Percentiles rank a stretch among this genome's conserved stretches.
phyloP scores from a whole-genome alignment of 768 basidiomycete genomes.

The Vararia minispora region DNA sequence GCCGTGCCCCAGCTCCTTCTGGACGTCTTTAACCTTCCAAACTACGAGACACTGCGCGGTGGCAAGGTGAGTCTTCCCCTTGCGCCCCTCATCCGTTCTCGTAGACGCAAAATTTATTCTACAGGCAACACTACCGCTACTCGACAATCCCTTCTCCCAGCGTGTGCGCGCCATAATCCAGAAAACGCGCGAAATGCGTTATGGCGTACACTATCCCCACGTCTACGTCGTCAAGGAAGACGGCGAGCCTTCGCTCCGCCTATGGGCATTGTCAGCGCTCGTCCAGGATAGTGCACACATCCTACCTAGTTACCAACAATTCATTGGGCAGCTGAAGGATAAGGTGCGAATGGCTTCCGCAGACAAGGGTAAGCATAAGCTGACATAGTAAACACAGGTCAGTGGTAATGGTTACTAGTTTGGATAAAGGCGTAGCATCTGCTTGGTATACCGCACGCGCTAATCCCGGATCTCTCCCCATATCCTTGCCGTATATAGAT shows the following conservation, averaged over 20 bases:
- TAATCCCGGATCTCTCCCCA: no score
- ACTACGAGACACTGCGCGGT: constrained; percentile 79
- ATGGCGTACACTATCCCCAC: constrained; percentile 86
- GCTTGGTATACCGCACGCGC: no score
- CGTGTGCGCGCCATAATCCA: constrained; percentile 86
- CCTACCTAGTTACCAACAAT: constrained; percentile 91
- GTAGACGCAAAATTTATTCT: neutral
- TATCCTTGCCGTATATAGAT: no score
- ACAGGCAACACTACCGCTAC: constrained; percentile 73
- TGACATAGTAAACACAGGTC: no score
- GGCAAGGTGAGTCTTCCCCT: constrained; percentile 58
- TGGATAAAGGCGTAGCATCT: no score
- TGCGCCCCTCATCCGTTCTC: neutral
- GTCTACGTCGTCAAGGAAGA: constrained; percentile 96
- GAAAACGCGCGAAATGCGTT: constrained; percentile 86
- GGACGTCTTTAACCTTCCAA: constrained; percentile 87
- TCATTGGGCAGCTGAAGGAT: constrained; percentile 77
- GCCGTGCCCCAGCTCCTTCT: constrained; percentile 85
- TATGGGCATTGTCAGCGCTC: constrained; percentile 89
- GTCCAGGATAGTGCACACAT: constrained; percentile 93
- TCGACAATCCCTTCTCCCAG: constrained; percentile 89
- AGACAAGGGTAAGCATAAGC: no score
- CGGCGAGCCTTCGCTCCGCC: constrained; percentile 82
- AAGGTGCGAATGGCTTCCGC: constrained; percentile 50
- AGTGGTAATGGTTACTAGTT: no score